Evolutionary conservation across 352 stramenopile species (phyloP).

Genomic region (Pythium brassicae): DNA sequence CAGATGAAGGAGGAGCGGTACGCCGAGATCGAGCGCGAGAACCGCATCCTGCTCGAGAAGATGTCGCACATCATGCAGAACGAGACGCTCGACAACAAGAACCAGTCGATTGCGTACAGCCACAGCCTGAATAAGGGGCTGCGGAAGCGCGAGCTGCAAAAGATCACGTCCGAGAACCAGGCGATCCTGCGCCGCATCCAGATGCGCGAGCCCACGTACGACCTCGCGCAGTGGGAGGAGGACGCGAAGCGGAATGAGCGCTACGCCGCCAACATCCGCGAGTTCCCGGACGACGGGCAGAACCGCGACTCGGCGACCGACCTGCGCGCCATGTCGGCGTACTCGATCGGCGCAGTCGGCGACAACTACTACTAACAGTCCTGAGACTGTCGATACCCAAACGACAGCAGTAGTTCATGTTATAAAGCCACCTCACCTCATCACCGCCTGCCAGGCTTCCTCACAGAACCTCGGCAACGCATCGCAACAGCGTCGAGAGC

Average conservation of each 20-base stretch:
- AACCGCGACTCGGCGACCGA: slow-evolving; percentile 42
- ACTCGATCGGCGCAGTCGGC: slow-evolving; percentile 36
- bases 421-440: neutral
- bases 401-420: too few species aligned
- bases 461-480: slow-evolving; percentile 27
- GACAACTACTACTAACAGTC: slow-evolving; percentile 39
- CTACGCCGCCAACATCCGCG: slow-evolving; percentile 87
- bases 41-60: slow-evolving; percentile 95
- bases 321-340: slow-evolving; percentile 50
- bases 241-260: slow-evolving; percentile 81
- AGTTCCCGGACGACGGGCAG: slow-evolving; percentile 50
- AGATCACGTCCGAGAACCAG: slow-evolving; percentile 85
- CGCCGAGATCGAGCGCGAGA: slow-evolving; percentile 95
- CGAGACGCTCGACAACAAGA: slow-evolving; percentile 85
- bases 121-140: slow-evolving; percentile 83
- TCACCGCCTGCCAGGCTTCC: too few species aligned
- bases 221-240: slow-evolving; percentile 88
- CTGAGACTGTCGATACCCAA: too few species aligned
- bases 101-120: slow-evolving; percentile 64
- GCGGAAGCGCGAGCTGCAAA: slow-evolving; percentile 82
- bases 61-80: slow-evolving; percentile 96
- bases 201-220: slow-evolving; percentile 86
- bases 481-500: slow-evolving; percentile 41
- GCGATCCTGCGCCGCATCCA: slow-evolving; percentile 88
- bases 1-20: slow-evolving; percentile 95